These are phyloP conservation scores for Oryza meridionalis DNA, from an alignment of 176 grass and related monocot species.

Conservation along the genomic window DNA sequence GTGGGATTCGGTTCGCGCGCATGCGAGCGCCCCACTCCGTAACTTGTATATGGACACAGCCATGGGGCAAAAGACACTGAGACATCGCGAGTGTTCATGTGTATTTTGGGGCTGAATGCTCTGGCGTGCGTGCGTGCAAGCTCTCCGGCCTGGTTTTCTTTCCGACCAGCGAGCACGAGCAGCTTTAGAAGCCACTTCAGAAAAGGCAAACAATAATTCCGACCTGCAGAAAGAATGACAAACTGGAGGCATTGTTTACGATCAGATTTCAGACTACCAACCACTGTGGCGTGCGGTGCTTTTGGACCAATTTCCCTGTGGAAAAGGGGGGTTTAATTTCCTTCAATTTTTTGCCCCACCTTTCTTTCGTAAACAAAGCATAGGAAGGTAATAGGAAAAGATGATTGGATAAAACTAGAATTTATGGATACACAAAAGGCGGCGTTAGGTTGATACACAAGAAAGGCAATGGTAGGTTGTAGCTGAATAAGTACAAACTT, in stretches of 20 bases:
- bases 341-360: background rate
- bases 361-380: slow-evolving; percentile 30
- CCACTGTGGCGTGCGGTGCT: slow-evolving; percentile 44
- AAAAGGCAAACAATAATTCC: slow-evolving; percentile 54
- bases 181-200: slow-evolving; percentile 50
- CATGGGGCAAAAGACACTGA: background rate
- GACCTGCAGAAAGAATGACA: background rate
- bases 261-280: slow-evolving; percentile 45
- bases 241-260: slow-evolving; percentile 34
- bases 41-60: background rate
- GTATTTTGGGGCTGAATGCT: slow-evolving; percentile 17
- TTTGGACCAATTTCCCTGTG: slow-evolving; percentile 37
- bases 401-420: background rate
- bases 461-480: slow-evolving; percentile 15
- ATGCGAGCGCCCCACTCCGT: slow-evolving; percentile 46
- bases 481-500: slow-evolving; percentile 28
- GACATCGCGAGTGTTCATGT: background rate
- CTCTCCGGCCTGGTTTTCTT: background rate
- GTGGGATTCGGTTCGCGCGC: slow-evolving; percentile 2
- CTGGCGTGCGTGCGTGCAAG: background rate
- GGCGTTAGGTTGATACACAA: background rate
- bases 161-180: background rate
- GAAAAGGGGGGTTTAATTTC: slow-evolving; percentile 8
- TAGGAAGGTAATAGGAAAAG: background rate
- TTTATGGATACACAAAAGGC: background rate